Evolutionary conservation across 2,329 filamentous ascomycete genomes (phyloP).

Genomic region (Venturia effusa): DNA sequence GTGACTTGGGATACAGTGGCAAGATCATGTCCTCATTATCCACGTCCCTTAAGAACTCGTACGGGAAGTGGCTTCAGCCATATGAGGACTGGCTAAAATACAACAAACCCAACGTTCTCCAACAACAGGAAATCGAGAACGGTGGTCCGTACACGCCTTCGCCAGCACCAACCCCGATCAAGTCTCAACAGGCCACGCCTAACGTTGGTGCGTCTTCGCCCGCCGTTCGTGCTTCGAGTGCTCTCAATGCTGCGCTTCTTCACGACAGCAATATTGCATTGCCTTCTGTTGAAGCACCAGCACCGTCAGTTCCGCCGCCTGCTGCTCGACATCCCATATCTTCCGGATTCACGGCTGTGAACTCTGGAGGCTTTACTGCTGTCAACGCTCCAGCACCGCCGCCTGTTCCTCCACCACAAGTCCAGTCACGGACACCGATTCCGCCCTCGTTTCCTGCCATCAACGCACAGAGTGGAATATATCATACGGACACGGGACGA

Average conservation of each 20-base stretch:
- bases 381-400: conserved; percentile 11
- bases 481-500: conserved; percentile 41
- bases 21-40: conserved; percentile 99
- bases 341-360: conserved; percentile 57
- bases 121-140: conserved; percentile 86
- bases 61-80: conserved; percentile 90
- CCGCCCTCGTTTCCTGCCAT: conserved; percentile 44
- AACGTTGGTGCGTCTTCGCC: conserved; percentile 54
- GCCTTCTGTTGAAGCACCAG: conserved; percentile 6
- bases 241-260: conserved; percentile 45
- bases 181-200: conserved; percentile 36
- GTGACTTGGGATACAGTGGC: conserved; percentile 92
- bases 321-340: conserved; percentile 44
- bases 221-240: conserved; percentile 45
- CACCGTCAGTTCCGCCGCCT: conserved; percentile 21
- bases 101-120: conserved; percentile 92
- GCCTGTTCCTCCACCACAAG: conserved; percentile 15
- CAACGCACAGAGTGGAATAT: conserved; percentile 40
- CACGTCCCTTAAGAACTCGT: conserved; percentile 96
- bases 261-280: conserved; percentile 16
- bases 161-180: conserved; percentile 63
- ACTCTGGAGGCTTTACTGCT: conserved; percentile 24
- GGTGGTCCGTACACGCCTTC: conserved; percentile 79
- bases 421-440: conserved; percentile 12
- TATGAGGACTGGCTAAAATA: conserved; percentile 90